phyloP scores from a whole-genome alignment of 2,329 filamentous ascomycete species.

The Exophiala phaeomuriformis region DNA sequence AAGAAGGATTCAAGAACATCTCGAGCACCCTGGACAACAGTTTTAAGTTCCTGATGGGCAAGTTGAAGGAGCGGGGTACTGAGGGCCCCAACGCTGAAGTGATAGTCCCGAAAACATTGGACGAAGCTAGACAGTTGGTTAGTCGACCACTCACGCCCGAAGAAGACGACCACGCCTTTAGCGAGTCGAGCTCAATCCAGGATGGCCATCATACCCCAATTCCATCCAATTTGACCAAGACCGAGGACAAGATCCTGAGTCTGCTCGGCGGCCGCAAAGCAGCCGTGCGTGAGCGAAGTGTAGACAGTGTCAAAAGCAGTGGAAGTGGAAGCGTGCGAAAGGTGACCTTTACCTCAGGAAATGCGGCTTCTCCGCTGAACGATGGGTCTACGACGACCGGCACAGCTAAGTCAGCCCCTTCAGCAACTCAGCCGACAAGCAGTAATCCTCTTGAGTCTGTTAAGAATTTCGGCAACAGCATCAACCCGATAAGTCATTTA shows the following conservation, averaged over 20 bases:
- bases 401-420: conserved; percentile 25
- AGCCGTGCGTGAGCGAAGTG: conserved; percentile 61
- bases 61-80: conserved; percentile 64
- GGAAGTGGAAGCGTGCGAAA: conserved; percentile 45
- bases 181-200: conserved; percentile 48
- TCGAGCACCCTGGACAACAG: conserved; percentile 84
- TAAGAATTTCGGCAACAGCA: conserved; percentile 67
- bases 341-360: conserved; percentile 43
- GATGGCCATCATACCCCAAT: conserved; percentile 24
- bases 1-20: conserved; percentile 87
- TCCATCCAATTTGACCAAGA: conserved; percentile 32
- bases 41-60: conserved; percentile 87
- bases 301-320: conserved; percentile 62
- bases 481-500: conserved; percentile 77
- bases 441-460: conserved; percentile 67
- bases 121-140: conserved; percentile 85
- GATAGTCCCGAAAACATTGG: conserved; percentile 74
- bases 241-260: conserved; percentile 61
- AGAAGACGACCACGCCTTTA: conserved; percentile 41
- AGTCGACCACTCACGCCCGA: conserved; percentile 46
- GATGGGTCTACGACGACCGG: conserved; percentile 32
- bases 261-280: conserved; percentile 61
- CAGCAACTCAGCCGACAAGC: conserved; percentile 29
- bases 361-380: conserved; percentile 25
- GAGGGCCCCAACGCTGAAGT: conserved; percentile 38